Base-by-base conservation (phyloP, 768 basidiomycete species). In the Pleurotus salmoneostramineus region DNA sequence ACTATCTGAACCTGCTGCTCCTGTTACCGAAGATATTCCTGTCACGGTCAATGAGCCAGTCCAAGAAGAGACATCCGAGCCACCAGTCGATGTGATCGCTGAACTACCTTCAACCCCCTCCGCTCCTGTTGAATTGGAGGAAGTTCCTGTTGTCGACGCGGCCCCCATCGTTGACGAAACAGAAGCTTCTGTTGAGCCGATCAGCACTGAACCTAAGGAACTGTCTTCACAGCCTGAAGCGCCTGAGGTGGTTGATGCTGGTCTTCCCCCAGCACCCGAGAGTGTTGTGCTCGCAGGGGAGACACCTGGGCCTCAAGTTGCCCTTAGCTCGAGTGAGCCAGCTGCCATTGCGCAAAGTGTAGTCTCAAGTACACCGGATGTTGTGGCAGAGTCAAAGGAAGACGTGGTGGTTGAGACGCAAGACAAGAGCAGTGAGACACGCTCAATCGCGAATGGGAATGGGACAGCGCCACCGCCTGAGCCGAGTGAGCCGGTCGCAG, bases 61-160 rank as follows among this genome's bases (percentile, higher is more conserved):
- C 5, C n/a, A 33, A 27, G 33, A 15, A 36, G 50, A 52, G 21
- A 27, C 21, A 27, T 27, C 21, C 21, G 21, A 27, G 21, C 21
- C 21, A 34, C 50, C 34, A 3, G 32, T 32, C 27, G 12, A 8
- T 34, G n/a, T 21, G 6, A n/a, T 3, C 15, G 15, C 50, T n/a
- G 50, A 52, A 33, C 50, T n/a, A 36, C 1, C 21, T 27, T 27
- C 21, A 3, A 3, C 21, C 21, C 21, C 45, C 45, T 54, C 62
- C 14, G 44, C 36, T 8, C 42, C 58, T 3, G 58, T 61, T 17
- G 57, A 58, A 32, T 45, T 65, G 32, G 56, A 60, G 3, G 60
- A 58, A 8, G 62, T 65, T 31, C 64, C 64, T 14, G 58, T 63
- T 37, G 64, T 65, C 21, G 64, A 65, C 27, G 40, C 47, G 40